These are phyloP conservation scores for Globisporangium cystogenes DNA, from an alignment of 352 stramenopile species.

Conservation along the genomic window DNA sequence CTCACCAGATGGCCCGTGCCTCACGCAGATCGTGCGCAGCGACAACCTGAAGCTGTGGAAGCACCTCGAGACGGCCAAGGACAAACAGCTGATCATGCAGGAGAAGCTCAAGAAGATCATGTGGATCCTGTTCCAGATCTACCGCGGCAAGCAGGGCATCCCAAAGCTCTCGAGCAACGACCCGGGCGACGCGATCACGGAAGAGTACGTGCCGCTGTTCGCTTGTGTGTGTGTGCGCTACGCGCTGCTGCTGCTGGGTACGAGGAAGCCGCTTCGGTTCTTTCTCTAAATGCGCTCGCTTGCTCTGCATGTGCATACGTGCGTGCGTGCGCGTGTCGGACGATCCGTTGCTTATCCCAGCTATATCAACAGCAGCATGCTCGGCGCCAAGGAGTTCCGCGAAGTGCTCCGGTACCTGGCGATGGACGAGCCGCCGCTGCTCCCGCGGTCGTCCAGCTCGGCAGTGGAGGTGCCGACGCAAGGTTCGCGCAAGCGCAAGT, in stretches of 20 bases:
- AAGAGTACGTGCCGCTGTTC: constrained; percentile 65
- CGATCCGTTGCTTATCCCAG: constrained; percentile 47
- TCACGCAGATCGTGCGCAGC: constrained; percentile 66
- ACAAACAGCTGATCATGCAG: constrained; percentile 88
- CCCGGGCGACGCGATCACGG: constrained; percentile 41
- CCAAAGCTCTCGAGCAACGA: constrained; percentile 71
- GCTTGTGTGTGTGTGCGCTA: background rate
- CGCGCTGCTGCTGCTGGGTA: background rate
- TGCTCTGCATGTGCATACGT: constrained; percentile 6
- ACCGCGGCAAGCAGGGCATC: constrained; percentile 75
- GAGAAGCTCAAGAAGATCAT: constrained; percentile 92
- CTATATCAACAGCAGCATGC: constrained; percentile 72
- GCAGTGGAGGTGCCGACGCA: constrained; percentile 26
- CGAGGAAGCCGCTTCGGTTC: constrained; percentile 5
- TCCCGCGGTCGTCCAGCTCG: constrained; percentile 46
- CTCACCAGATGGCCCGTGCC: too few relatives aligned
- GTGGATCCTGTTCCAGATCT: constrained; percentile 89
- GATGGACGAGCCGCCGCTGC: constrained; percentile 75
- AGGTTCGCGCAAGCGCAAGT: constrained; percentile 69
- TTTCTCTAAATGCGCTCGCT: constrained; percentile 25
- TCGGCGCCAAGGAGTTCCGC: constrained; percentile 81
- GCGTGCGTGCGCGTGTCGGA: constrained; percentile 12
- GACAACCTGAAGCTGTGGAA: constrained; percentile 89
- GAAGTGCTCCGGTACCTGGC: constrained; percentile 80
- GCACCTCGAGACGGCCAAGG: constrained; percentile 74